Percentiles rank a stretch among this genome's conserved stretches.
Evolutionary conservation across 495 filamentous ascomycete species (phyloP).

Genomic region (Rusavskia elegans): DNA sequence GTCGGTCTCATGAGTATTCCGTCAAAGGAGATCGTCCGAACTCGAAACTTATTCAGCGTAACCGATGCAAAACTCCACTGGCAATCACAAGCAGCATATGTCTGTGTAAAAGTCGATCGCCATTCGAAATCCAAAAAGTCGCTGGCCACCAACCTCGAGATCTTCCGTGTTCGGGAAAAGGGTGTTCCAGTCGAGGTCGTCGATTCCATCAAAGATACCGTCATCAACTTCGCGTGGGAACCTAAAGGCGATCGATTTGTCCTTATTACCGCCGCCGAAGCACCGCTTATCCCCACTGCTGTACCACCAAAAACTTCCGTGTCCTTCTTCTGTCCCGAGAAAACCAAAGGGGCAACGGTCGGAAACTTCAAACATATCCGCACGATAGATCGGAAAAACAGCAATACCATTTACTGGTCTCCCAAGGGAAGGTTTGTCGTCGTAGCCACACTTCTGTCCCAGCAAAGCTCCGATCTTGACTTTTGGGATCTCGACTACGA

Average conservation of each 20-base stretch:
- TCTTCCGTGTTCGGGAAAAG: constrained; percentile 93
- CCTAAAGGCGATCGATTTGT: constrained; percentile 95
- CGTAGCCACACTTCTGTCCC: constrained; percentile 78
- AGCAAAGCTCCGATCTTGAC: constrained; percentile 85
- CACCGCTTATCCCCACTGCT: constrained; percentile 49
- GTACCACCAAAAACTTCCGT: constrained; percentile 88
- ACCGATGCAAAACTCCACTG: constrained; percentile 93
- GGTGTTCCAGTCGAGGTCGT: constrained; percentile 96
- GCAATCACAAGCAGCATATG: constrained; percentile 84
- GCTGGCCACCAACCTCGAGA: constrained; percentile 89
- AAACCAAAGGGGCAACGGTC: constrained; percentile 55
- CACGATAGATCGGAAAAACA: constrained; percentile 95
- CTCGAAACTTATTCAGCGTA: constrained; percentile 93
- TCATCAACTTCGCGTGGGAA: constrained; percentile 99
- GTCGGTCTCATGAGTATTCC: constrained; percentile 94
- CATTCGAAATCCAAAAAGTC: constrained; percentile 99
- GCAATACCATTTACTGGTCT: constrained; percentile 99
- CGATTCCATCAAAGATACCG: constrained; percentile 89
- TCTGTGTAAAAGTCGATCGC: constrained; percentile 96
- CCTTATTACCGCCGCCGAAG: constrained; percentile 86
- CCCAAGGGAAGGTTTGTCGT: constrained; percentile 90
- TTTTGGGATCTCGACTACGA: constrained; percentile 98
- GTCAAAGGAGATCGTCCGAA: constrained; percentile 80
- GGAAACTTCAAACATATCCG: constrained; percentile 93
- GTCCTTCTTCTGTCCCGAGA: constrained; percentile 91